Conservation (phyloP, 2,329 filamentous ascomycete genomes). For the Epichloe baconii region DNA sequence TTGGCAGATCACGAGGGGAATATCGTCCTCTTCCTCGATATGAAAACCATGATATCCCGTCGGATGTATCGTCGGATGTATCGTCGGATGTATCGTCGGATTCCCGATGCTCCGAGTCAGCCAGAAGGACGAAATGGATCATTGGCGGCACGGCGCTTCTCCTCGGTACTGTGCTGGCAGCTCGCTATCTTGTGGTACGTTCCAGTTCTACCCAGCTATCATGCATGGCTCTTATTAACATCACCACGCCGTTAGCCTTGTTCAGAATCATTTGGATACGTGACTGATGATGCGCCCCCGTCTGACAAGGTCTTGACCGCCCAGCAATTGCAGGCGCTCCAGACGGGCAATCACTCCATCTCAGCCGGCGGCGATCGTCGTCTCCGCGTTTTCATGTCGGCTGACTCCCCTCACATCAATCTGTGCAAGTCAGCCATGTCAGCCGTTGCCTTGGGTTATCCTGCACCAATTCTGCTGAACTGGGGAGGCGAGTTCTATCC, state of each 20-base stretch:
- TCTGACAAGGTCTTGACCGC: background rate
- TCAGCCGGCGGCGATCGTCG: constrained; percentile 11
- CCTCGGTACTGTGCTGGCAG: background rate
- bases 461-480: constrained; percentile 23
- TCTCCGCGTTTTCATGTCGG: constrained; percentile 25
- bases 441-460: constrained; percentile 24
- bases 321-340: constrained; percentile 2
- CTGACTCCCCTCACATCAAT: constrained; percentile 22
- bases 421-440: constrained; percentile 27
- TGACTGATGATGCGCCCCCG: background rate
- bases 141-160: background rate
- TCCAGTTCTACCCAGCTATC: background rate
- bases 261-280: background rate
- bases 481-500: constrained; percentile 25
- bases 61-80: background rate
- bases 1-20: background rate
- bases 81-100: background rate
- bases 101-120: background rate
- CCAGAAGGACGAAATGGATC: background rate
- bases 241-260: background rate
- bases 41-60: background rate
- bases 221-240: background rate
- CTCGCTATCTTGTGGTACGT: background rate
- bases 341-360: background rate
- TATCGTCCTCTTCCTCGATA: constrained; percentile 1